These are phyloP conservation scores for Russula foetens DNA, from an alignment of 768 basidiomycete species.

Conservation along the genomic window DNA sequence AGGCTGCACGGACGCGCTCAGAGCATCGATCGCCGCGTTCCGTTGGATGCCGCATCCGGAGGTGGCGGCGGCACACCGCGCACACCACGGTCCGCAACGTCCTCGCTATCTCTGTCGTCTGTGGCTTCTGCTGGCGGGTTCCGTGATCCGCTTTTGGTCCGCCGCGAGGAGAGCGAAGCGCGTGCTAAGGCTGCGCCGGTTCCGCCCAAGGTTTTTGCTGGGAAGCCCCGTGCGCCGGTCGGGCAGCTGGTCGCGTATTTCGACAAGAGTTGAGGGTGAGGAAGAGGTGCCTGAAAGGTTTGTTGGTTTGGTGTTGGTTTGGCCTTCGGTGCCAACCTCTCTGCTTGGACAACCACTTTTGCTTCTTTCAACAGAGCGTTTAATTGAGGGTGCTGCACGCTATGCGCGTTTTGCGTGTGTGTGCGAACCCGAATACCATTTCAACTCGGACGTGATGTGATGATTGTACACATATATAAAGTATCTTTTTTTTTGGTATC, in stretches of 20 bases:
- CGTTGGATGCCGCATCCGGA: background rate
- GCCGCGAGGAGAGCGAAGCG: slow-evolving; percentile 51
- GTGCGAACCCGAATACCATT: background rate
- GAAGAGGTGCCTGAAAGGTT: no score
- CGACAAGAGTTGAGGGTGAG: slow-evolving; percentile 29
- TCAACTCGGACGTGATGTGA: background rate
- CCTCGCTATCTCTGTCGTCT: slow-evolving; percentile 17
- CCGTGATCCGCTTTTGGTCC: slow-evolving; percentile 66
- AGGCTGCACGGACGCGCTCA: slow-evolving; percentile 14
- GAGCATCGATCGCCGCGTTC: slow-evolving; percentile 1
- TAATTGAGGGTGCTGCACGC: background rate
- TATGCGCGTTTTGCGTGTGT: no score
- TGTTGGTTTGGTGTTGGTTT: background rate
- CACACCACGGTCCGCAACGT: slow-evolving; percentile 21
- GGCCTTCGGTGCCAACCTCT: no score
- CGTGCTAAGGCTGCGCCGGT: slow-evolving; percentile 32
- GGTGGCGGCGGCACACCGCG: background rate
- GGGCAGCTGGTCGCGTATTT: slow-evolving; percentile 83
- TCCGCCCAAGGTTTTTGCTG: slow-evolving; percentile 34
- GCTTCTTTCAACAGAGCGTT: background rate
- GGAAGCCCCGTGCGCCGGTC: slow-evolving; percentile 59
- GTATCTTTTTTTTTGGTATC: background rate
- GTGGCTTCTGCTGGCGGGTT: slow-evolving; percentile 38
- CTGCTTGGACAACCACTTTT: no score
- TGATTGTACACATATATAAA: background rate